Evolutionary conservation across 768 basidiomycete species (phyloP), one percentile per base, ranked within the genome.

Genomic region (Suillus weaverae): DNA sequence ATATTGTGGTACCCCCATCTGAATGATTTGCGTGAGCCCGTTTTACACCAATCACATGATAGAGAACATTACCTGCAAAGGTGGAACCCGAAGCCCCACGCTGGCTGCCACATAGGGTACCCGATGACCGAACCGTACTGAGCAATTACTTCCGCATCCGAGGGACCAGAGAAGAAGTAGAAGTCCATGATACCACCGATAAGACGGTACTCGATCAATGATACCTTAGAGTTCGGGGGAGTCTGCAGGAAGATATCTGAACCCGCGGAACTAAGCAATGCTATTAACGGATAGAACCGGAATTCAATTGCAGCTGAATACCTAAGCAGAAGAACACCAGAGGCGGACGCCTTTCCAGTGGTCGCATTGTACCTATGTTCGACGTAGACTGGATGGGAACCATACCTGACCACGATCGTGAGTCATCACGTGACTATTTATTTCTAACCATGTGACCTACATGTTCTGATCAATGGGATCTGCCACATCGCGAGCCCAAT

Each of bases 41-140:
- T 67, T 72, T 36, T 0, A 61, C 38, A 22, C 4, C 7, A 48
- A 60, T 11, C 18, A 26, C 6, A 46, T 66, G 33, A 66, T n/a
- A 39, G 16, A 30, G 20, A 20, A 38, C 3, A 72, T 67, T 70
- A 87, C 81, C 85, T 82, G 78, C 88, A 89, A 18, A 91, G 81
- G 65, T 94, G 91, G 79, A 91, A 91, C 8, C 91, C 91, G 70
- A 92, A 90, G 5, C 85, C 86, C 89, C 90, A 93, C 43, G 80
- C 80, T 3, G 90, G 91, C 71, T 88, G 86, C 85, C 89, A 88
- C 36, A 84, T 85, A 4, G 91, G 89, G 44, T 84, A 77, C 4
- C 91, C 91, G 33, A 90, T 81, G n/a, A 86, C 76, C 41, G 78
- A 82, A 5, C 87, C 84, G 69, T 92, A 90, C 73, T 93, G 91